These are phyloP conservation scores for Plasmodium adleri DNA, from an alignment of 169 alveolate genomes.

Conservation along the genomic window DNA sequence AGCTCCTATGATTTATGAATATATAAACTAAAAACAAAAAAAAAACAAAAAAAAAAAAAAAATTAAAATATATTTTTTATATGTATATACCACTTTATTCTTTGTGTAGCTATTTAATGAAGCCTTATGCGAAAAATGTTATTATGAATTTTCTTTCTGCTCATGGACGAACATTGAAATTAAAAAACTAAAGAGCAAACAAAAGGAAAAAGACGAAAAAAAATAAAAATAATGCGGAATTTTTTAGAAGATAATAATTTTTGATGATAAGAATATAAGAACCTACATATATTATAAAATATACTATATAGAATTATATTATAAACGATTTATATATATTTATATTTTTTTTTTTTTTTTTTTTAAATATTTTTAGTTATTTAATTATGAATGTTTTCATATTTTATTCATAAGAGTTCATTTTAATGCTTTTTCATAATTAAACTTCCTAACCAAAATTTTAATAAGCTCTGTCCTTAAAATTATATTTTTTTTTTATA, in stretches of 20 bases:
- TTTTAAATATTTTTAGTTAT: no score
- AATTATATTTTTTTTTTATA: no score
- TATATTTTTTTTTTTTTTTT: not conserved
- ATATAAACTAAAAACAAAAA: not conserved
- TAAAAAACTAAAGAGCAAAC: not conserved
- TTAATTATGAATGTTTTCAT: no score
- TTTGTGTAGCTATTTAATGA: slow-evolving; percentile 15
- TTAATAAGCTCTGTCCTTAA: no score
- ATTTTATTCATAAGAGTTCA: no score
- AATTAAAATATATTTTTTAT: not conserved
- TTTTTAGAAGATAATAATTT: no score
- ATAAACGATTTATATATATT: not conserved
- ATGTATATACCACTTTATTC: not conserved
- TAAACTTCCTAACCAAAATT: no score
- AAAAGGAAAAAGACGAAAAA: no score
- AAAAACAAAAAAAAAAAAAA: not conserved
- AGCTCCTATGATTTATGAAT: not conserved
- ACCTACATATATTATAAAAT: no score
- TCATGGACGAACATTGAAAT: slow-evolving; percentile 35
- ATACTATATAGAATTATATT: no score
- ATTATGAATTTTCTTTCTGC: slow-evolving; percentile 29
- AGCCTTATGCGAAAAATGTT: slow-evolving; percentile 12
- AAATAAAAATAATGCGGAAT: not conserved
- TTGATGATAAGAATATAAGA: no score
- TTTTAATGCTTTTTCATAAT: no score